Evolutionary conservation across 768 basidiomycete genomes (phyloP).

Genomic region (Ramaria sp.): DNA sequence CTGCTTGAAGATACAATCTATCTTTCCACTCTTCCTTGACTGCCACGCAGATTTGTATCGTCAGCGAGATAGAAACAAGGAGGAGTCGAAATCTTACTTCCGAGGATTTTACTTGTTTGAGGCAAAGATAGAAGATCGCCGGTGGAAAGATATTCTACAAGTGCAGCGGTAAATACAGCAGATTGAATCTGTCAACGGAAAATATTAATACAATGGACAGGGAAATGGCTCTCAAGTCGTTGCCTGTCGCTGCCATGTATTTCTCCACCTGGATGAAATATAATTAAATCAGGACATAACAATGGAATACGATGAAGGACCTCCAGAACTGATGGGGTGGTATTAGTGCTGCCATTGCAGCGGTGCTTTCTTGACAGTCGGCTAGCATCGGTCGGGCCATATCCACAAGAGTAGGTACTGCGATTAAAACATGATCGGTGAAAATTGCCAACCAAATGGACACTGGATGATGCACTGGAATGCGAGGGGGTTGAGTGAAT

Average conservation of each 20-base stretch:
- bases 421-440: neutral
- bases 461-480: conserved; percentile 35
- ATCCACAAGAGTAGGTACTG: conserved; percentile 53
- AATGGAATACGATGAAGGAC: neutral
- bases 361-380: conserved; percentile 41
- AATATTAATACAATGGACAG: neutral
- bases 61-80: neutral
- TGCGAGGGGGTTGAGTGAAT: conserved; percentile 64
- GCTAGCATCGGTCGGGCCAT: conserved; percentile 44
- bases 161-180: conserved; percentile 52
- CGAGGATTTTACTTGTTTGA: conserved; percentile 43
- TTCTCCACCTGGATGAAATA: conserved; percentile 9
- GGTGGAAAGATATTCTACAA: conserved; percentile 53
- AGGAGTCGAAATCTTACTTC: conserved; percentile 38
- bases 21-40: conserved; percentile 65
- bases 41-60: conserved; percentile 18
- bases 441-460: neutral
- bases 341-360: conserved; percentile 28
- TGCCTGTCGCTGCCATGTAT: conserved; percentile 8
- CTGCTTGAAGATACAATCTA: conserved; percentile 49
- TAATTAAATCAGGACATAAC: neutral
- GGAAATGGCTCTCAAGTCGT: neutral
- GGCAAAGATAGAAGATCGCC: conserved; percentile 50
- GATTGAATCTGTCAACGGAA: conserved; percentile 33
- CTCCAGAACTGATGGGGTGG: conserved; percentile 8